Evolutionary conservation across 2,329 filamentous ascomycete species (phyloP).

Genomic region (Ascochyta fabae): DNA sequence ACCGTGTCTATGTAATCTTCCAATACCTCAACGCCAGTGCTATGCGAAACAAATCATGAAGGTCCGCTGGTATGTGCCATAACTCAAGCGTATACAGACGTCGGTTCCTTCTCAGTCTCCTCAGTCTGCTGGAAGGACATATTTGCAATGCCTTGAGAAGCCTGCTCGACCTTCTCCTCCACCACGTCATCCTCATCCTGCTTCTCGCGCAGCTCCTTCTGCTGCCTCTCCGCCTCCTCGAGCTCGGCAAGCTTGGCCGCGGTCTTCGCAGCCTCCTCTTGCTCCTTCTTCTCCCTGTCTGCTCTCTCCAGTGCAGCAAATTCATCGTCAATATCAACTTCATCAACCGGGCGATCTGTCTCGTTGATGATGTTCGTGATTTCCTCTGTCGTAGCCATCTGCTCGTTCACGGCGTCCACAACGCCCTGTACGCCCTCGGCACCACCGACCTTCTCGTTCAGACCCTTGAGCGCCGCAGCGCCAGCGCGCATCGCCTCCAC

Average conservation of each 20-base stretch:
- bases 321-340: constrained; percentile 86
- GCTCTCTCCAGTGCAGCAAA: constrained; percentile 73
- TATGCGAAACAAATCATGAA: constrained; percentile 21
- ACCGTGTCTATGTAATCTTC: background rate
- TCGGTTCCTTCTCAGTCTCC: constrained; percentile 27
- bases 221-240: constrained; percentile 44
- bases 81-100: constrained; percentile 24
- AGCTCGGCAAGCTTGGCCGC: constrained; percentile 53
- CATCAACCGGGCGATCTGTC: constrained; percentile 64
- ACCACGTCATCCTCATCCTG: constrained; percentile 59
- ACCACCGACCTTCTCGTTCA: constrained; percentile 81
- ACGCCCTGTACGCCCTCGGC: constrained; percentile 76
- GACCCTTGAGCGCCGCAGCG: constrained; percentile 70
- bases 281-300: constrained; percentile 81
- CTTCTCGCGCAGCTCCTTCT: constrained; percentile 43
- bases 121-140: constrained; percentile 29
- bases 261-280: constrained; percentile 62
- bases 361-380: constrained; percentile 79
- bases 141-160: constrained; percentile 24
- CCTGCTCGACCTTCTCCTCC: constrained; percentile 24
- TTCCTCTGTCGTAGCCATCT: constrained; percentile 79
- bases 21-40: constrained; percentile 25
- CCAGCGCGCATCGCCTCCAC: constrained; percentile 83
- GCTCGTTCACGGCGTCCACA: constrained; percentile 75
- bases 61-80: background rate